These are phyloP conservation scores for Neopestalotiopsis clavispora DNA, from an alignment of 2,329 filamentous ascomycete species.

Conservation along the genomic window DNA sequence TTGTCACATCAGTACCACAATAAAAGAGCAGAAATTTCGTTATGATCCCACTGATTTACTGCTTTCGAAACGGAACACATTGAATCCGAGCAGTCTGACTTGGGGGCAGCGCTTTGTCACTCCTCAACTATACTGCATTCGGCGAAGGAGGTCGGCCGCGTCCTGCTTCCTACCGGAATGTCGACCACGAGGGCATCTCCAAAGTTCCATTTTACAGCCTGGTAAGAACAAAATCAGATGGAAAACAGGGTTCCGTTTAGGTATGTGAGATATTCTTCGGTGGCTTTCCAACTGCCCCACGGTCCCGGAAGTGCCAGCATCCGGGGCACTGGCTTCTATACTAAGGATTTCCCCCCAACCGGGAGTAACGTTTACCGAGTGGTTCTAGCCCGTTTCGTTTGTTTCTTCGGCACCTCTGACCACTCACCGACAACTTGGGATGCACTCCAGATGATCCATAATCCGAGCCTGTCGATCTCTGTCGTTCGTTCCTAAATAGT, in stretches of 20 bases:
- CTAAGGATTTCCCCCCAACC: background rate
- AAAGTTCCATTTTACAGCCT: background rate
- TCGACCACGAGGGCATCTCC: background rate
- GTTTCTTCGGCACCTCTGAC: background rate
- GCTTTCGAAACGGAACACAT: background rate
- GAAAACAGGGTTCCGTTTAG: background rate
- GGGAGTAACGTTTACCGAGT: background rate
- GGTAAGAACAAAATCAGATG: background rate
- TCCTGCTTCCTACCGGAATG: background rate
- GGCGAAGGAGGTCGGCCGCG: background rate
- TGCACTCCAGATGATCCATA: background rate
- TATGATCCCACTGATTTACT: background rate
- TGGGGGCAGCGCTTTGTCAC: background rate
- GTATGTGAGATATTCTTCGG: background rate
- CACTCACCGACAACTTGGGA: background rate
- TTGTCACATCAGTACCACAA: background rate
- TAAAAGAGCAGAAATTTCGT: background rate
- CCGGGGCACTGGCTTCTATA: background rate
- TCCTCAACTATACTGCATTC: background rate
- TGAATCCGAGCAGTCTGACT: background rate
- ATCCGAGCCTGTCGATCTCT: background rate
- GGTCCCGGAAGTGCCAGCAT: background rate
- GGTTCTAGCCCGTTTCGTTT: background rate
- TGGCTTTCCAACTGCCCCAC: background rate
- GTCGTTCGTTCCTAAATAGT: too few species aligned